Conservation (phyloP, 495 filamentous ascomycete genomes). For the Evansstolkia leycettana region DNA sequence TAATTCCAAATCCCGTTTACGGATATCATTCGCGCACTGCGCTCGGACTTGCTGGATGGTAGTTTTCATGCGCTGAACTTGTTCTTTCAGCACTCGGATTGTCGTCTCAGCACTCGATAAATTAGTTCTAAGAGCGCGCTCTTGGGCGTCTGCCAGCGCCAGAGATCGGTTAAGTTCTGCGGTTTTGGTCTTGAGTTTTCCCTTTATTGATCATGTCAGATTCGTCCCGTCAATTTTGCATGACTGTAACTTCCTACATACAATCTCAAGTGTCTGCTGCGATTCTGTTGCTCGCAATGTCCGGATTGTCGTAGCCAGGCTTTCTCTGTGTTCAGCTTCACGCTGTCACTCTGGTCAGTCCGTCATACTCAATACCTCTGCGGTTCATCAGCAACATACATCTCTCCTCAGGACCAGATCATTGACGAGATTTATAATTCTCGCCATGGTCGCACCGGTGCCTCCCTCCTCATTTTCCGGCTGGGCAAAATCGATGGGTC, state of each 20-base stretch:
- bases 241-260: slow-evolving; percentile 9
- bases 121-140: slow-evolving; percentile 55
- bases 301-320: slow-evolving; percentile 65
- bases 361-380: too few relatives aligned
- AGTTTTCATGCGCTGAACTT: slow-evolving; percentile 63
- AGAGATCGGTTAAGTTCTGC: slow-evolving; percentile 64
- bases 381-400: slow-evolving; percentile 34
- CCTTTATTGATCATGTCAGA: slow-evolving; percentile 18
- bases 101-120: slow-evolving; percentile 59
- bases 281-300: slow-evolving; percentile 58
- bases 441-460: slow-evolving; percentile 59
- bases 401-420: slow-evolving; percentile 78
- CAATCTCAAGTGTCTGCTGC: slow-evolving; percentile 51
- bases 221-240: not conserved
- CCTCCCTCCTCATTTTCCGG: slow-evolving; percentile 56
- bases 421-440: slow-evolving; percentile 84
- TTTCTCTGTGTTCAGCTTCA: slow-evolving; percentile 76
- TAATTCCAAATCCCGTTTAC: slow-evolving; percentile 82
- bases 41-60: slow-evolving; percentile 69
- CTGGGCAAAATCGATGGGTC: slow-evolving; percentile 71
- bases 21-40: slow-evolving; percentile 83
- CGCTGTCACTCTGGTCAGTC: slow-evolving; percentile 37
- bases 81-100: slow-evolving; percentile 61
- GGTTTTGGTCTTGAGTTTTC: slow-evolving; percentile 53
- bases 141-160: slow-evolving; percentile 59